Evolutionary conservation across 768 basidiomycete species (phyloP), one percentile per base, ranked within the genome.

Genomic region (Rhodosporidiobolus sp.): DNA sequence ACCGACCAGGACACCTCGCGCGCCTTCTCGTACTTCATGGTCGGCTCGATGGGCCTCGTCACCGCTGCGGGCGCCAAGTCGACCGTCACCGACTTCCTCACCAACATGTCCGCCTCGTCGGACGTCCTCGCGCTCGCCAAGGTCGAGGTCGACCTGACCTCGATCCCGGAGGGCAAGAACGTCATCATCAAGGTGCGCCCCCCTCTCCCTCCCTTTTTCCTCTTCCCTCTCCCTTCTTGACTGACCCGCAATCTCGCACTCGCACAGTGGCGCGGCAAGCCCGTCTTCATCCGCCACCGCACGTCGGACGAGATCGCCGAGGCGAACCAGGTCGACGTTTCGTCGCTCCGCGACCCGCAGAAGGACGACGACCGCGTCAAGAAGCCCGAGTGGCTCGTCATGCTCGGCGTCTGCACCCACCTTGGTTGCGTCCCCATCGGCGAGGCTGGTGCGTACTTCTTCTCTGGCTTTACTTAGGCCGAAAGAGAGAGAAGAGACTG

Each of bases 371-470:
- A 85, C 58, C 87, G 96, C 73, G 87, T 89, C 67, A 89, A 98
- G 88, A 89, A 90, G 83, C 94, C 94, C 35, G 94, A 98, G 82
- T 98, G 95, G 95, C 81, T 84, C 73, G 81, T 84, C 79, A 84
- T 84, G 83, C 77, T 84, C 57, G 83, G 83, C 79, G 82, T 81
- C 56, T 80, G 94, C 88, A 98, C 96, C 32, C 96, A 98, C 83
- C 84, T 99, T 77, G 95, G 95, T 81, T 98, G 95, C 84, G 95
- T 99, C 57, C 95, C 95, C 72, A 96, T 99, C 80, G 95, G 95
- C 58, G 77, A 80, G 74, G 78, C 79, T 38, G 75, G 77, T 72
- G 63, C 63, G 53, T 55, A n/a, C 14, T 34, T 50, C 32, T 73
- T 49, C 20, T 22, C 55, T 19, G 2, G 3, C 6, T 53, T 3